phyloP scores from a whole-genome alignment of 192 early-diverging fungal genomes.

The Coemansia sp. region DNA sequence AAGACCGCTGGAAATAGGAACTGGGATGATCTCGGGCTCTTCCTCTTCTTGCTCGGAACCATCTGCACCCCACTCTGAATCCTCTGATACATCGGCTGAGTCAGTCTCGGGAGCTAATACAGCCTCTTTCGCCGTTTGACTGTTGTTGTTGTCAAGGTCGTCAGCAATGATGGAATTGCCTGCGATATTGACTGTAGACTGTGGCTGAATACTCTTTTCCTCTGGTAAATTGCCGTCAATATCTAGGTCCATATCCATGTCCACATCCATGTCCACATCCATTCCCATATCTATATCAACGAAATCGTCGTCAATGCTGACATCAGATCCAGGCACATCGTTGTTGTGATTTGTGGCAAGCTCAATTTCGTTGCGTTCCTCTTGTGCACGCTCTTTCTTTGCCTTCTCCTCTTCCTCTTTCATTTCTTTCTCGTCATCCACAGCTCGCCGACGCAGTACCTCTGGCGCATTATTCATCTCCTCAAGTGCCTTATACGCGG shows the following conservation, averaged over 20 bases:
- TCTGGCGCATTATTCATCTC: conserved; percentile 47
- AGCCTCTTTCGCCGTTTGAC: not conserved
- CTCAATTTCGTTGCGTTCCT: not conserved
- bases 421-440: conserved; percentile 14
- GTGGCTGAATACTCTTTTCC: not conserved
- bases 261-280: conserved; percentile 38
- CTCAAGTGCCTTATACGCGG: conserved; percentile 30
- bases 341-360: not conserved
- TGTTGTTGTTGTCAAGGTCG: not conserved
- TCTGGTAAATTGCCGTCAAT: conserved; percentile 12
- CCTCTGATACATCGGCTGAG: not conserved
- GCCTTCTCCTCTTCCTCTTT: conserved; percentile 14
- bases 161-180: not conserved
- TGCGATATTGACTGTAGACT: not conserved
- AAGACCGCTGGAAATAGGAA: conserved; percentile 45
- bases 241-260: conserved; percentile 27
- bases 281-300: conserved; percentile 46
- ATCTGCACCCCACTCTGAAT: not conserved
- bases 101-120: not conserved
- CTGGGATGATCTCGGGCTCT: conserved; percentile 15
- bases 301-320: conserved; percentile 40
- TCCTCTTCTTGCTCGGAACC: not conserved
- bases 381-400: not conserved
- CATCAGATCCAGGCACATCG: conserved; percentile 14
- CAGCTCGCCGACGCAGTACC: conserved; percentile 22